Conservation (phyloP, 768 basidiomycete species). For the Thelephora aurantiotincta region DNA sequence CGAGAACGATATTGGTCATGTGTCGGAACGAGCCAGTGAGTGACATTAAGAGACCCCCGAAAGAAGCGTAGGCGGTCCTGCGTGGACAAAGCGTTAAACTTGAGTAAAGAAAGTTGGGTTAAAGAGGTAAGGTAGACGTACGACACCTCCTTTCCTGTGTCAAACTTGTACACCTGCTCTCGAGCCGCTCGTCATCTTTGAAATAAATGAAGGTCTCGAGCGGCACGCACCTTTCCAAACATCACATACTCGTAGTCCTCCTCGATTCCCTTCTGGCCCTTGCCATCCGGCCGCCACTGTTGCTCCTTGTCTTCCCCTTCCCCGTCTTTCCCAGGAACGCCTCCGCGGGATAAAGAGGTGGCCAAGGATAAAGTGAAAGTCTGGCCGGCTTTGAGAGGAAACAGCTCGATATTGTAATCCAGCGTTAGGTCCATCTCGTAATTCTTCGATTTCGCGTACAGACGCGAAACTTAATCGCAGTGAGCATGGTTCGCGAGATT, state of each 20-base stretch:
- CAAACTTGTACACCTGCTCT: slow-evolving; percentile 87
- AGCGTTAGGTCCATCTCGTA: slow-evolving; percentile 87
- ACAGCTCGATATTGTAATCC: slow-evolving; percentile 89
- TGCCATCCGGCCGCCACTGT: slow-evolving; percentile 79
- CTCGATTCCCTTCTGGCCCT: slow-evolving; percentile 68
- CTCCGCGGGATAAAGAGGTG: slow-evolving; percentile 55
- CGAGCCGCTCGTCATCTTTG: neutral
- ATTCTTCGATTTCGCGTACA: slow-evolving; percentile 82
- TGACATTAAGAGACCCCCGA: slow-evolving; percentile 91
- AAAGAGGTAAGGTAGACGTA: slow-evolving; percentile 25
- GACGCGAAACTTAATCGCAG: slow-evolving; percentile 61
- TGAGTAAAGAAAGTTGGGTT: slow-evolving; percentile 7
- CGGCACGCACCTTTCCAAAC: slow-evolving; percentile 76
- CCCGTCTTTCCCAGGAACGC: slow-evolving; percentile 34
- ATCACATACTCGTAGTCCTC: slow-evolving; percentile 98
- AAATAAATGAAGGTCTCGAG: neutral
- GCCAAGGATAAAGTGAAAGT: slow-evolving; percentile 80
- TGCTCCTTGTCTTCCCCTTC: slow-evolving; percentile 49
- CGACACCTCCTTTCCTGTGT: slow-evolving; percentile 81
- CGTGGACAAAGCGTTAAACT: slow-evolving; percentile 1
- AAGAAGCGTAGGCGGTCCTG: slow-evolving; percentile 93
- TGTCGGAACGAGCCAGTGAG: slow-evolving; percentile 87
- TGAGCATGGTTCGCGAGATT: neutral
- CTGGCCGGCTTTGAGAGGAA: slow-evolving; percentile 54
- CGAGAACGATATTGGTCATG: slow-evolving; percentile 82